A percentile compares a stretch with the other conserved stretches of the same genome.
Conservation (phyloP, 208 protist genomes). For the Tetramitus jugosus region DNA sequence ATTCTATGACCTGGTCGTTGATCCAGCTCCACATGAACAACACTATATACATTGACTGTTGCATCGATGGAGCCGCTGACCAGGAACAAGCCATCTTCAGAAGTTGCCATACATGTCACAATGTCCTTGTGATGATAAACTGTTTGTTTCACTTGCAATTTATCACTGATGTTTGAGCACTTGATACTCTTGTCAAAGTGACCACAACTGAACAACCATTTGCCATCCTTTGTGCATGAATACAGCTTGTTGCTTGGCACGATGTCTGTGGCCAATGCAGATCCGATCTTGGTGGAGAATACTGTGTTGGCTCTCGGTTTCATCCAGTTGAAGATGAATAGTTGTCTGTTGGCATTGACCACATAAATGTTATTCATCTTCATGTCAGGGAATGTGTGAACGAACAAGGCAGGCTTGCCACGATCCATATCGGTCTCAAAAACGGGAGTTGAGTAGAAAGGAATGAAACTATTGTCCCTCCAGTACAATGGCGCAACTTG, state of each 20-base stretch:
- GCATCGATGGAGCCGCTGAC: background rate
- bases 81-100: background rate
- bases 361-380: background rate
- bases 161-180: background rate
- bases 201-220: slow-evolving; percentile 22
- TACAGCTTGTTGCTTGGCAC: background rate
- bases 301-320: slow-evolving; percentile 8
- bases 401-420: too few species aligned
- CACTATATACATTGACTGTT: slow-evolving; percentile 3
- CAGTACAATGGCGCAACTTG: too few species aligned
- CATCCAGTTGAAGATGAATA: background rate
- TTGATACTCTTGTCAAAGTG: slow-evolving; percentile 22
- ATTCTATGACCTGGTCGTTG: too few species aligned
- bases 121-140: slow-evolving; percentile 18
- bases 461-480: background rate
- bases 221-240: background rate
- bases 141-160: background rate
- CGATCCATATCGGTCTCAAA: too few species aligned
- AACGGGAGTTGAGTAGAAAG: background rate
- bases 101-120: background rate
- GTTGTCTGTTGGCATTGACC: background rate
- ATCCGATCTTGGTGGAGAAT: background rate
- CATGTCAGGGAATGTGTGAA: too few species aligned
- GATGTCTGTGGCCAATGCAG: background rate
- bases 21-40: background rate